Evolutionary conservation across 208 protist genomes (phyloP).

Genomic region (Leishmania braziliensis): DNA sequence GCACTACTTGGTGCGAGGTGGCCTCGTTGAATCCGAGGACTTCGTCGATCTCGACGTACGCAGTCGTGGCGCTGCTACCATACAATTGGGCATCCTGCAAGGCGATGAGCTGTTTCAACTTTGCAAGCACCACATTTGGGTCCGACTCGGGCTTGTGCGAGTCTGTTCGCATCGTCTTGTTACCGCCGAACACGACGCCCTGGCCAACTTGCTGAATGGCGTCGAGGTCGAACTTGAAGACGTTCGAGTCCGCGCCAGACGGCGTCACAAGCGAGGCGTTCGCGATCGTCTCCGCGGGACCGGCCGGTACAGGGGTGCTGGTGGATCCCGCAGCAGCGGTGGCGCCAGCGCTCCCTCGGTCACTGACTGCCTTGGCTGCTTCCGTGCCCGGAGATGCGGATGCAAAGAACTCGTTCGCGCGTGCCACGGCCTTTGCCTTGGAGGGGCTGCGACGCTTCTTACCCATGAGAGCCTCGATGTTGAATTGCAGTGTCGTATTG

Average conservation of each 20-base stretch:
- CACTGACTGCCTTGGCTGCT: not conserved
- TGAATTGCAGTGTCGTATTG: conserved; percentile 45
- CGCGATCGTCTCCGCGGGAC: conserved; percentile 16
- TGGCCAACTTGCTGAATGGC: conserved; percentile 83
- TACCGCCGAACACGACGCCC: conserved; percentile 78
- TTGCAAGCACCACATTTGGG: conserved; percentile 41
- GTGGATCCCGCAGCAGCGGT: conserved; percentile 4
- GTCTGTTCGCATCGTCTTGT: conserved; percentile 69
- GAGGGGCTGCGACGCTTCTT: conserved; percentile 40
- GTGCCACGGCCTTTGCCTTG: conserved; percentile 25
- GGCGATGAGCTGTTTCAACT: conserved; percentile 41
- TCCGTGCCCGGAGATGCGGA: conserved; percentile 8
- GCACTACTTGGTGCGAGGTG: conserved; percentile 46
- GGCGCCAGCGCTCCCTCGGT: conserved; percentile 7
- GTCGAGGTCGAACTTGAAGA: conserved; percentile 87
- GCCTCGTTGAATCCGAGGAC: conserved; percentile 30
- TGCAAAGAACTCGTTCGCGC: conserved; percentile 8
- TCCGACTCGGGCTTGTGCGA: conserved; percentile 53
- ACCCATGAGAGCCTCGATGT: conserved; percentile 49
- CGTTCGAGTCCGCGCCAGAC: conserved; percentile 57
- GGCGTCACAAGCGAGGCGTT: conserved; percentile 36
- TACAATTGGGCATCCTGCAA: conserved; percentile 23
- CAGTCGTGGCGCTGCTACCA: not conserved
- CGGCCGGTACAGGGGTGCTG: conserved; percentile 7
- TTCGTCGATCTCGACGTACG: not conserved